Percentiles rank a stretch among this genome's conserved stretches.
These are phyloP conservation scores for Neofusicoccum laricinum DNA, from an alignment of 2,329 filamentous ascomycete genomes.

Conservation along the genomic window DNA sequence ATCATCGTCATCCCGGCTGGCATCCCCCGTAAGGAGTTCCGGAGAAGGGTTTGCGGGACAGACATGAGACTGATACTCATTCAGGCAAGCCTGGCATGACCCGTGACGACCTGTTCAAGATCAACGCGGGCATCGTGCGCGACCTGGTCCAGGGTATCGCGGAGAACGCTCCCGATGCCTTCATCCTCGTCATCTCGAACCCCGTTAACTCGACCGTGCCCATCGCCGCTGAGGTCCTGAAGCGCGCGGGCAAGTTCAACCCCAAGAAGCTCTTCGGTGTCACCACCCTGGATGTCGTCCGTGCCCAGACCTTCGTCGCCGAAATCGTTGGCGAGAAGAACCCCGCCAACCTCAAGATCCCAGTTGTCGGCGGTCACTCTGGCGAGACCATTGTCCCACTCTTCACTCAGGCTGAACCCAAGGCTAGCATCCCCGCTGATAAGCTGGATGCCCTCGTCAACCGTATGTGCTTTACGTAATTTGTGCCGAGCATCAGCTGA, in stretches of 20 bases:
- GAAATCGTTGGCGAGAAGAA: conserved; percentile 78
- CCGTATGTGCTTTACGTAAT: conserved; percentile 52
- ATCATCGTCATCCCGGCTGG: conserved; percentile 96
- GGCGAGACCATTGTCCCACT: conserved; percentile 97
- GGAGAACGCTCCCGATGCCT: conserved; percentile 87
- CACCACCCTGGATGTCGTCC: conserved; percentile 96
- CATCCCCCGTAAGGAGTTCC: conserved; percentile 74
- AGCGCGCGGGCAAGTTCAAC: conserved; percentile 90
- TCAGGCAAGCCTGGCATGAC: conserved; percentile 98
- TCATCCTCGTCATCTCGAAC: conserved; percentile 96
- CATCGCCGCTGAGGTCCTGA: conserved; percentile 95
- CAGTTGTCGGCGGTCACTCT: conserved; percentile 95
- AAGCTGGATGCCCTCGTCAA: conserved; percentile 89
- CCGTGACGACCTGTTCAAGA: conserved; percentile 99
- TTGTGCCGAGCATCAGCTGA: conserved; percentile 16
- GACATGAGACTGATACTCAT: background rate
- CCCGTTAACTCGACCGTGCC: conserved; percentile 99
- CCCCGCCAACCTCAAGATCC: conserved; percentile 78
- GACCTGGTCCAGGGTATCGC: conserved; percentile 86
- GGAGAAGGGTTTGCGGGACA: background rate
- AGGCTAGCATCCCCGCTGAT: conserved; percentile 77
- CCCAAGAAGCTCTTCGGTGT: conserved; percentile 96
- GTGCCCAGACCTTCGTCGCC: conserved; percentile 93
- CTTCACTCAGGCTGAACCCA: conserved; percentile 84
- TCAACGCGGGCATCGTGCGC: conserved; percentile 97